These are phyloP conservation scores for Aspergillus tubingensis DNA, from an alignment of 2,329 filamentous ascomycete species.

Conservation along the genomic window DNA sequence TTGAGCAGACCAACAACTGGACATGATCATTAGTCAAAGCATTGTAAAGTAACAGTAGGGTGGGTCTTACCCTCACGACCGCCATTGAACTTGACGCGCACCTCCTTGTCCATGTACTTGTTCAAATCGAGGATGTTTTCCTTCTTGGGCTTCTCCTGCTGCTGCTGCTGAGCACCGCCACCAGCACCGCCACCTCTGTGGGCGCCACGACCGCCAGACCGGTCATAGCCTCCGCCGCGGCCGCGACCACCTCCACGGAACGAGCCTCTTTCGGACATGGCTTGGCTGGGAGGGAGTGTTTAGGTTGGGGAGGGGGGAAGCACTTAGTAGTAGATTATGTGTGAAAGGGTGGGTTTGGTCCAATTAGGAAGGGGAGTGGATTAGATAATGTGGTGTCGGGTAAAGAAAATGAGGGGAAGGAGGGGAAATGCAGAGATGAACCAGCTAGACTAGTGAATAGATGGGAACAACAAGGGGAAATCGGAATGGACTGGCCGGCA, in stretches of 20 bases:
- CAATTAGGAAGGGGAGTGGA: slow-evolving; percentile 5
- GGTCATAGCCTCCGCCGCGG: slow-evolving; percentile 44
- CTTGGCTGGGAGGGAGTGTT: slow-evolving; percentile 7
- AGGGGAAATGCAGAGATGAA: not conserved
- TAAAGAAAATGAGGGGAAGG: not conserved
- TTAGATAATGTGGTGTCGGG: slow-evolving; percentile 4
- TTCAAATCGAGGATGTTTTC: slow-evolving; percentile 95
- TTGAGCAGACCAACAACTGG: slow-evolving; percentile 85
- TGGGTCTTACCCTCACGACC: slow-evolving; percentile 74
- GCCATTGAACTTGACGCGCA: slow-evolving; percentile 95
- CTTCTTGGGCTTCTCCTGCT: slow-evolving; percentile 84
- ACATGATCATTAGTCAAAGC: not conserved
- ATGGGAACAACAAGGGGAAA: not conserved
- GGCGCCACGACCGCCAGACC: slow-evolving; percentile 45
- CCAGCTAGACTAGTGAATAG: not conserved
- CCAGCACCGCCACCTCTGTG: slow-evolving; percentile 52
- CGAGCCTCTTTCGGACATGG: slow-evolving; percentile 51
- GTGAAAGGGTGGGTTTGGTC: slow-evolving; percentile 4
- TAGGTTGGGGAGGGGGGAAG: not conserved
- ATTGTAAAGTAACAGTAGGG: not conserved
- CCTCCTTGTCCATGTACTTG: slow-evolving; percentile 97
- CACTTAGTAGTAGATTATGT: slow-evolving; percentile 2
- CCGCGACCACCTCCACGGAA: slow-evolving; percentile 56
- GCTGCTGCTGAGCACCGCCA: slow-evolving; percentile 50
- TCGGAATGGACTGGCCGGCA: not conserved